phyloP scores from a whole-genome alignment of 1,284 basidiomycete species.

The Rhodotorula mucilaginosa region DNA sequence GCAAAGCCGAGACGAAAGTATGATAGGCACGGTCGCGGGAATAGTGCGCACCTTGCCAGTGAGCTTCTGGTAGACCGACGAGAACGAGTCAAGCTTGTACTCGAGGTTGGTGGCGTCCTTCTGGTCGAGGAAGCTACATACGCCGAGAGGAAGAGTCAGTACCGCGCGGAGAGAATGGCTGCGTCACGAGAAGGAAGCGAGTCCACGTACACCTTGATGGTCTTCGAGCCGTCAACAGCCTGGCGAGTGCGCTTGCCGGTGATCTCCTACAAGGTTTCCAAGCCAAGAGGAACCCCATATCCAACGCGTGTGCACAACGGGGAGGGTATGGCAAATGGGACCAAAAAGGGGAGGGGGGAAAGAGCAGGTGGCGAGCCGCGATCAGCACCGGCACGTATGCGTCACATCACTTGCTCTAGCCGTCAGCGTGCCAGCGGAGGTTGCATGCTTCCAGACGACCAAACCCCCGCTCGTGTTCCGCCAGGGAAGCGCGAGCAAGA shows the following conservation, averaged over 20 bases:
- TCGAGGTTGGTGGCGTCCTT: conserved; percentile 98
- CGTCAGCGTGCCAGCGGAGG: conserved; percentile 7
- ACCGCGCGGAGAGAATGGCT: background rate
- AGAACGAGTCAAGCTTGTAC: conserved; percentile 98
- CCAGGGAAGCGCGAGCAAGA: background rate
- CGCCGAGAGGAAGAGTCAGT: conserved; percentile 8
- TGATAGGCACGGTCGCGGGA: background rate
- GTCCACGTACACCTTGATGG: conserved; percentile 83
- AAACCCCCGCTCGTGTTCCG: background rate
- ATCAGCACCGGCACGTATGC: conserved; percentile 30
- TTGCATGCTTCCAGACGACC: background rate
- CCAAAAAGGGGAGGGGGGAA: background rate
- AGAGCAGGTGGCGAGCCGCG: conserved; percentile 33
- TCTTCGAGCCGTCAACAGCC: conserved; percentile 82
- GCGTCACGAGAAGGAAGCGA: conserved; percentile 8
- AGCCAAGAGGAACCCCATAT: background rate
- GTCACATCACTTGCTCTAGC: conserved; percentile 38
- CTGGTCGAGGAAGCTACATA: conserved; percentile 83
- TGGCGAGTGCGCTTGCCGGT: conserved; percentile 96
- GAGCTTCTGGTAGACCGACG: conserved; percentile 79
- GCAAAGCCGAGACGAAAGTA: background rate
- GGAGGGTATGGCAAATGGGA: background rate
- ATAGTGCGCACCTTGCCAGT: conserved; percentile 4
- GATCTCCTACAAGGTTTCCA: conserved; percentile 60
- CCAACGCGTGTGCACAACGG: background rate